Evolutionary conservation across 345 rosid species (phyloP).

Genomic region (Acer yangbiense): DNA sequence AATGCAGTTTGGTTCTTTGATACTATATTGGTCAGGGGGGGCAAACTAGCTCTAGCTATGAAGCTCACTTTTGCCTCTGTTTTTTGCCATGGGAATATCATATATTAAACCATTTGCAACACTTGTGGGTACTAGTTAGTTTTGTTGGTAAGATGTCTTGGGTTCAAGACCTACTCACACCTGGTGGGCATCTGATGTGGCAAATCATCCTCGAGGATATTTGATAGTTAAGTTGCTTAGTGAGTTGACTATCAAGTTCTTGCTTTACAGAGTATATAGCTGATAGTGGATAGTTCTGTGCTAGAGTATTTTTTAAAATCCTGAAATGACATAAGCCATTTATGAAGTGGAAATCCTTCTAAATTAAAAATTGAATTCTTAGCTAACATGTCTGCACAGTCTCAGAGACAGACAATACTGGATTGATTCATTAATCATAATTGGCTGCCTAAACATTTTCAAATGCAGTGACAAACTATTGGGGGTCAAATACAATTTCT

Average conservation of each 20-base stretch:
- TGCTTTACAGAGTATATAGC: background rate
- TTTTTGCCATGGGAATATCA: background rate
- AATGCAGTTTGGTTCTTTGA: background rate
- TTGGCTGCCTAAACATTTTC: background rate
- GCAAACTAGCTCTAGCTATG: background rate
- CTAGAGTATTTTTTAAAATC: background rate
- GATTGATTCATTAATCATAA: background rate
- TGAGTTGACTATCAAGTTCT: background rate
- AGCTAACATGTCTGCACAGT: background rate
- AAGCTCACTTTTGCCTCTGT: background rate
- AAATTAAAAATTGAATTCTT: background rate
- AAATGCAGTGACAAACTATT: background rate
- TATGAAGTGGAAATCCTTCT: background rate
- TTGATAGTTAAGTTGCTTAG: background rate
- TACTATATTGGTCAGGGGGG: background rate
- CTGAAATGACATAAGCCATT: background rate
- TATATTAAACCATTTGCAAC: background rate
- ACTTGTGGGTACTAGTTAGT: background rate
- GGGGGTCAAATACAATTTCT: background rate
- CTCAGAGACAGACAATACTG: no score
- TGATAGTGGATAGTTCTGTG: background rate
- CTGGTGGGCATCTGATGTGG: background rate
- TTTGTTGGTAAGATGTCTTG: background rate
- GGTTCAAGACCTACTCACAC: background rate
- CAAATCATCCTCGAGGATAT: background rate